Evolutionary conservation across 495 filamentous ascomycete genomes (phyloP).

Genomic region (Filosporella fistucella): DNA sequence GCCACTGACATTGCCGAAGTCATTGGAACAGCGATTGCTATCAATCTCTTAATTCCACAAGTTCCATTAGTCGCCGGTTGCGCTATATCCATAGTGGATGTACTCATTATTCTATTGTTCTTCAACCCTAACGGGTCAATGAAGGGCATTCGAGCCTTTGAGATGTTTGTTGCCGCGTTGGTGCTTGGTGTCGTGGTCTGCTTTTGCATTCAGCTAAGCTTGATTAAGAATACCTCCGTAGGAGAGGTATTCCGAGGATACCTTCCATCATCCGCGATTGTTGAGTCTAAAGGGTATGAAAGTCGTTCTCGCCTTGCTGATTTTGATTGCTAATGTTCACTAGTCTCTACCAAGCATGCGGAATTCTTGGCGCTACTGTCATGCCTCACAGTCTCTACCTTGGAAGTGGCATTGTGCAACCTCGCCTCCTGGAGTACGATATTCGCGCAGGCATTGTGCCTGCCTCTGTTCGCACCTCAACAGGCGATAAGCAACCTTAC

Average conservation of each 20-base stretch:
- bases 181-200: constrained; percentile 86
- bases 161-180: constrained; percentile 72
- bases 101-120: constrained; percentile 80
- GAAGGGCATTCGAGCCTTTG: constrained; percentile 70
- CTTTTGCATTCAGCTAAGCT: constrained; percentile 83
- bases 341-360: constrained; percentile 84
- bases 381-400: constrained; percentile 93
- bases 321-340: constrained; percentile 18
- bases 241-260: constrained; percentile 83
- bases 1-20: constrained; percentile 92
- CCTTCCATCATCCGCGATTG: constrained; percentile 69
- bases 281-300: constrained; percentile 57
- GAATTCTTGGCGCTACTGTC: constrained; percentile 88
- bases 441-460: constrained; percentile 51
- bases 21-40: constrained; percentile 85
- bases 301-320: background rate
- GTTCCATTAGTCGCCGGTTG: constrained; percentile 84
- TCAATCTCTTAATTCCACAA: constrained; percentile 72
- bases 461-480: constrained; percentile 4
- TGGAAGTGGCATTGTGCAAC: constrained; percentile 83
- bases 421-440: constrained; percentile 78
- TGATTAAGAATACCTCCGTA: constrained; percentile 63
- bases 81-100: constrained; percentile 78
- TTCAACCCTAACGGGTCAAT: constrained; percentile 74
- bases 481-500: constrained; percentile 54